These are phyloP conservation scores for Brassica incana DNA, from an alignment of 345 rosid genomes.

Conservation along the genomic window DNA sequence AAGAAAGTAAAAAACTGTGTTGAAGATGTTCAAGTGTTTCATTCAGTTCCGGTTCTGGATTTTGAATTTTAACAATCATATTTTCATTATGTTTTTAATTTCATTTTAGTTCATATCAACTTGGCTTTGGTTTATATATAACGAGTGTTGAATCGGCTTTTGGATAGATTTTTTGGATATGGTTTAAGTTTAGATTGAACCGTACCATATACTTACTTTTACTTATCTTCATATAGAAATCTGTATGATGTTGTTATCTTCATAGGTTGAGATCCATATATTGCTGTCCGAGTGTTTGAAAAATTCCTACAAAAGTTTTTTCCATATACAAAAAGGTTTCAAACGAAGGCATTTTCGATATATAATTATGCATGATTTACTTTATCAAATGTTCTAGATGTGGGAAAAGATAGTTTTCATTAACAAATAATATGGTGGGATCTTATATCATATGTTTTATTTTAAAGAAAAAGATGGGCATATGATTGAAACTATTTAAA, in stretches of 20 bases:
- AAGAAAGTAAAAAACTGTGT: not conserved
- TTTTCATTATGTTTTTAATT: not conserved
- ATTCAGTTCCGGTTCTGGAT: not conserved
- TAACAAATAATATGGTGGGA: slow-evolving; percentile 27
- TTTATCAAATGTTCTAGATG: slow-evolving; percentile 23
- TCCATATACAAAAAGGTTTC: not conserved
- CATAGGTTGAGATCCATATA: not conserved
- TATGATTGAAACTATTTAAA: not conserved
- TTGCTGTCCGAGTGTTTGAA: not conserved
- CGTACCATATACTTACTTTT: not conserved
- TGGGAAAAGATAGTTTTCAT: slow-evolving; percentile 23
- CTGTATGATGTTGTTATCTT: not conserved
- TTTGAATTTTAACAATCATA: not conserved
- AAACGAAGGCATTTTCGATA: not conserved
- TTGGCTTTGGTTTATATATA: not conserved
- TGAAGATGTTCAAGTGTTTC: not conserved
- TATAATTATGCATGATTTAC: not conserved
- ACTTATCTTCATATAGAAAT: not conserved
- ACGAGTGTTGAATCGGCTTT: not conserved
- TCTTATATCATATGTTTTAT: slow-evolving; percentile 1
- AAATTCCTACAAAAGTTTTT: not conserved
- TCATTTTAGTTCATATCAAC: not conserved
- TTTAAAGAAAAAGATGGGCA: not conserved
- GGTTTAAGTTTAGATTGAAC: not conserved
- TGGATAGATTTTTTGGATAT: not conserved